Evolutionary conservation across 1,284 basidiomycete genomes (phyloP).

Genomic region (Ustilago tritici): DNA sequence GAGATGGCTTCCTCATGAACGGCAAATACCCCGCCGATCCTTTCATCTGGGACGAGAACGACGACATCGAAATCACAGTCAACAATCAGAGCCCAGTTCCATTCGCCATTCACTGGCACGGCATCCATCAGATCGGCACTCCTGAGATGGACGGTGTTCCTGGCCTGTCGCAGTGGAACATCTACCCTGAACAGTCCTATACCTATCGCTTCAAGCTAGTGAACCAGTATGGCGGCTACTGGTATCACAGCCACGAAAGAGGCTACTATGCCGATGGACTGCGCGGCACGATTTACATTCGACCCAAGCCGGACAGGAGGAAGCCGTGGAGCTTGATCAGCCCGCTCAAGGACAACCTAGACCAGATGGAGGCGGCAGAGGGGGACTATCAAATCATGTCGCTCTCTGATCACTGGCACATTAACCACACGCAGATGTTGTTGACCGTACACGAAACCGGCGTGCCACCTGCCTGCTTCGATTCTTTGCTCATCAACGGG

Average conservation of each 20-base stretch:
- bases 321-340: constrained; percentile 52
- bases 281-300: constrained; percentile 49
- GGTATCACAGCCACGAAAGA: constrained; percentile 55
- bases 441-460: constrained; percentile 50
- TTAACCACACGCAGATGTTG: constrained; percentile 51
- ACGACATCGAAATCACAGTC: constrained; percentile 49
- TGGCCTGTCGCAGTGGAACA: constrained; percentile 55
- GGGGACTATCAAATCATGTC: constrained; percentile 36
- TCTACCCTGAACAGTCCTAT: constrained; percentile 44
- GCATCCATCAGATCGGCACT: constrained; percentile 53
- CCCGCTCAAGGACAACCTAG: constrained; percentile 26
- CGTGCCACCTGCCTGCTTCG: constrained; percentile 54
- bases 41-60: constrained; percentile 56
- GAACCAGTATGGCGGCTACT: constrained; percentile 53
- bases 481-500: constrained; percentile 54
- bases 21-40: constrained; percentile 47
- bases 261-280: constrained; percentile 52
- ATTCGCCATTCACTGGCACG: constrained; percentile 56
- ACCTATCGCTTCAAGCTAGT: constrained; percentile 53
- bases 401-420: constrained; percentile 55
- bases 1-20: constrained; percentile 53
- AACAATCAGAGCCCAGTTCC: constrained; percentile 46
- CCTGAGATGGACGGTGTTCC: constrained; percentile 61
- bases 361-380: constrained; percentile 53
- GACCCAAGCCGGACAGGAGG: constrained; percentile 33